Evolutionary conservation across 2,329 filamentous ascomycete genomes (phyloP).

Genomic region (Zalaria sp.): DNA sequence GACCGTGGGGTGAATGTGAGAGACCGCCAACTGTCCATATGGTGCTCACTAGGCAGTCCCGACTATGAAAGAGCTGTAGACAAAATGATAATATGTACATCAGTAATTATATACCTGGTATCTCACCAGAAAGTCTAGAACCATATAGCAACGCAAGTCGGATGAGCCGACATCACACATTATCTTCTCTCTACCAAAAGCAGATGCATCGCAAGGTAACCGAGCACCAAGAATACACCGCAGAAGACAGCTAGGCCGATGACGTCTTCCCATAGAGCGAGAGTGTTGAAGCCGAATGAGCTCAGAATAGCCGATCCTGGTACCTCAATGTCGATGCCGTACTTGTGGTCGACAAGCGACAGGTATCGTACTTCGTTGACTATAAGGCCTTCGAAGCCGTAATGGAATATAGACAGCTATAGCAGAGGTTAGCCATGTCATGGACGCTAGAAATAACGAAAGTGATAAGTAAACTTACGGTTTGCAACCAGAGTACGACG

Average conservation of each 20-base stretch:
- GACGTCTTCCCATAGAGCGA: slow-evolving; percentile 74
- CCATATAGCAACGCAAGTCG: background rate
- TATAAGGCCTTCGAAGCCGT: slow-evolving; percentile 88
- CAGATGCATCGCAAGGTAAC: slow-evolving; percentile 86
- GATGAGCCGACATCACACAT: slow-evolving; percentile 1
- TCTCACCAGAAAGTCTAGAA: background rate
- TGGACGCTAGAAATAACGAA: background rate
- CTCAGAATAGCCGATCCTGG: slow-evolving; percentile 88
- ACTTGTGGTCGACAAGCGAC: slow-evolving; percentile 84
- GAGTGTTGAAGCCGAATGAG: slow-evolving; percentile 85
- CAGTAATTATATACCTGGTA: background rate
- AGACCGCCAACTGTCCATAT: no score
- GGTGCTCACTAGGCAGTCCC: no score
- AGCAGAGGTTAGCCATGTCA: slow-evolving; percentile 12
- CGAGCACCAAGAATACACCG: slow-evolving; percentile 68
- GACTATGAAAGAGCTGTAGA: no score
- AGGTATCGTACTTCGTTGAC: slow-evolving; percentile 93
- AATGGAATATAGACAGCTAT: slow-evolving; percentile 90
- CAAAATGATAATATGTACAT: background rate
- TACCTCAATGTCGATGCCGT: slow-evolving; percentile 90
- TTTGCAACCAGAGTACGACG: slow-evolving; percentile 79
- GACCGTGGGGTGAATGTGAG: no score
- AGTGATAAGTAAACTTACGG: slow-evolving; percentile 32
- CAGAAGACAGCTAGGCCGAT: slow-evolving; percentile 71
- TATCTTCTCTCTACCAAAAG: slow-evolving; percentile 80